phyloP scores from a whole-genome alignment of 1,284 basidiomycete genomes.

The Vanrija pseudolonga region DNA sequence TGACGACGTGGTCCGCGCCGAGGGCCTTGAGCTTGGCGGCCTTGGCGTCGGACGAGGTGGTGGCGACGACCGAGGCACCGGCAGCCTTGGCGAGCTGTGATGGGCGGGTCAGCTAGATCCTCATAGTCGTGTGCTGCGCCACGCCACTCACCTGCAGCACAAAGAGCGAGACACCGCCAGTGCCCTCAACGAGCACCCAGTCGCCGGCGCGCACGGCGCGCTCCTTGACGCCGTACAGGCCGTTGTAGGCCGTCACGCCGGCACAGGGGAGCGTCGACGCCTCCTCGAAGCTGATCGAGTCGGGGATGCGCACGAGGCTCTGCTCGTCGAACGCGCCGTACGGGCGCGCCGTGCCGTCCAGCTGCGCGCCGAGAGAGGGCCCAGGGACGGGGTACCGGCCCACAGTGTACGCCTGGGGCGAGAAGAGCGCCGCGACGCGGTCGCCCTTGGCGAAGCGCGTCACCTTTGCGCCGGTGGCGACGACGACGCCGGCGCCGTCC shows the following conservation, averaged over 20 bases:
- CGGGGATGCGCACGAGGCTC: conserved; percentile 32
- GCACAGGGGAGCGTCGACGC: conserved; percentile 48
- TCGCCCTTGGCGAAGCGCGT: conserved; percentile 57
- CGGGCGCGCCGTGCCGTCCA: conserved; percentile 58
- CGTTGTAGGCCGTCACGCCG: conserved; percentile 49
- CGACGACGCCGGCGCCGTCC: conserved; percentile 62
- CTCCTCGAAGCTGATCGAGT: conserved; percentile 41
- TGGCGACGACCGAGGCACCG: conserved; percentile 44
- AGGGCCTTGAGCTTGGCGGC: conserved; percentile 27
- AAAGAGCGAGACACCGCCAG: conserved; percentile 50
- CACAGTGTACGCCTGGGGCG: conserved; percentile 1
- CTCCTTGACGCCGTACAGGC: conserved; percentile 42
- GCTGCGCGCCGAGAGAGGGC: conserved; percentile 53
- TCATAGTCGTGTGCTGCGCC: no score
- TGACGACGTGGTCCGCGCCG: conserved; percentile 39
- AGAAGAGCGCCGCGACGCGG: conserved; percentile 49
- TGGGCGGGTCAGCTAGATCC: no score
- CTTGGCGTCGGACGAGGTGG: conserved; percentile 45
- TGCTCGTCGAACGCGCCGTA: conserved; percentile 52
- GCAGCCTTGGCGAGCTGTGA: conserved; percentile 45
- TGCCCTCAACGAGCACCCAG: conserved; percentile 47
- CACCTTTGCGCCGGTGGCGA: conserved; percentile 58
- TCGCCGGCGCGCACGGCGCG: conserved; percentile 37
- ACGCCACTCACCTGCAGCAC: no score
- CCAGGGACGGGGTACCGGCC: conserved; percentile 50